Conservation (phyloP, 1,284 basidiomycete species). For the Ceratobasidium sp. region DNA sequence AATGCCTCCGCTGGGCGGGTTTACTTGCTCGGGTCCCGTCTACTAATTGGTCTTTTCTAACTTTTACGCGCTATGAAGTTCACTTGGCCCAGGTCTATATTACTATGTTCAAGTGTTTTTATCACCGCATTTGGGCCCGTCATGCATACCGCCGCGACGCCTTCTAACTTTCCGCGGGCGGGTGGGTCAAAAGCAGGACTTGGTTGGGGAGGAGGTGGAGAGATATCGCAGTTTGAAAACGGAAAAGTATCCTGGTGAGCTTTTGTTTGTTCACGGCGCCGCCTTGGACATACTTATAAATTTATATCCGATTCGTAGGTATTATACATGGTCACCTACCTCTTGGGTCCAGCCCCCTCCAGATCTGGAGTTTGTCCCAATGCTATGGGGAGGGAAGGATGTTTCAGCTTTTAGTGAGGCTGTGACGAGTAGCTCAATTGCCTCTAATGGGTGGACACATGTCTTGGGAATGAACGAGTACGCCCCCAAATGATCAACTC, state of each 20-base stretch:
- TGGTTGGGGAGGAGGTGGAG: constrained; percentile 29
- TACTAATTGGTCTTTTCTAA: too few species aligned
- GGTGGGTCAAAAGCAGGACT: constrained; percentile 9
- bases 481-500: too few species aligned
- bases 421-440: constrained; percentile 52
- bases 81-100: too few species aligned
- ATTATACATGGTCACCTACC: constrained; percentile 42
- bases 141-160: too few species aligned
- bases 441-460: constrained; percentile 49
- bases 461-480: constrained; percentile 56
- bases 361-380: constrained; percentile 53
- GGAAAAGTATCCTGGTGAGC: constrained; percentile 34
- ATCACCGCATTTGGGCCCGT: too few species aligned
- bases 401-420: constrained; percentile 50
- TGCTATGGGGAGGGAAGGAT: constrained; percentile 56
- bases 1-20: too few species aligned
- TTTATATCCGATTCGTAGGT: constrained; percentile 9
- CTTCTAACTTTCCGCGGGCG: background rate
- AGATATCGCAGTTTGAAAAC: constrained; percentile 38
- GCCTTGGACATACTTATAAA: background rate
- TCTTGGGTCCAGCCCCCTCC: constrained; percentile 37
- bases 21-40: too few species aligned
- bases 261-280: background rate
- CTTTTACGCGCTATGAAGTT: too few species aligned
- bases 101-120: too few species aligned